A percentile compares a stretch with the other conserved stretches of the same genome.
These are phyloP conservation scores for Rhizopogon vesiculosus DNA, from an alignment of 768 basidiomycete genomes.

Conservation along the genomic window DNA sequence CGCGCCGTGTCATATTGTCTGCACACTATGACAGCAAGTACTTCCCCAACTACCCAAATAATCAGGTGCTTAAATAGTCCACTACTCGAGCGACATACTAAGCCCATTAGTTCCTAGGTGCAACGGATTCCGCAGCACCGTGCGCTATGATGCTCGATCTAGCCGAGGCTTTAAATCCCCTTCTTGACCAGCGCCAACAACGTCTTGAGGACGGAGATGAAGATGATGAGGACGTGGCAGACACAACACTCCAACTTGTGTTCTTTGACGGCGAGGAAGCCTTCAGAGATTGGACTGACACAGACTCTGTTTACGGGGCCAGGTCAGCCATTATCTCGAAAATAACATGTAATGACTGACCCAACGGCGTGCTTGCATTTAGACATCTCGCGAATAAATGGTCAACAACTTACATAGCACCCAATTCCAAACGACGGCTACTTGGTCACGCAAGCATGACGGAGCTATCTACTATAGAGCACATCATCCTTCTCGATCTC, in stretches of 20 bases:
- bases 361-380: constrained; percentile 1
- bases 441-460: constrained; percentile 48
- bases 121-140: constrained; percentile 94
- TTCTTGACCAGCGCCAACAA: constrained; percentile 58
- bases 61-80: constrained; percentile 51
- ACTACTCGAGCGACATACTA: not conserved
- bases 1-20: constrained; percentile 77
- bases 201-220: constrained; percentile 51
- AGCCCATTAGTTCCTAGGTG: constrained; percentile 78
- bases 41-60: constrained; percentile 62
- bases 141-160: constrained; percentile 94
- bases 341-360: not conserved
- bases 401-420: constrained; percentile 61
- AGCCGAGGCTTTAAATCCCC: constrained; percentile 74
- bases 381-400: constrained; percentile 91
- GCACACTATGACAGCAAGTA: constrained; percentile 96
- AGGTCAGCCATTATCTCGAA: constrained; percentile 42
- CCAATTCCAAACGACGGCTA: constrained; percentile 56
- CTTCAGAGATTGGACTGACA: constrained; percentile 82
- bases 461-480: constrained; percentile 77
- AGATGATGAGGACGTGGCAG: constrained; percentile 72
- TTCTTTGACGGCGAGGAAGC: constrained; percentile 99
- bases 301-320: constrained; percentile 94
- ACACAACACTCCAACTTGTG: constrained; percentile 85
- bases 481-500: constrained; percentile 89